Conservation (phyloP, 345 rosid species). For the Populus ilicifolia region DNA sequence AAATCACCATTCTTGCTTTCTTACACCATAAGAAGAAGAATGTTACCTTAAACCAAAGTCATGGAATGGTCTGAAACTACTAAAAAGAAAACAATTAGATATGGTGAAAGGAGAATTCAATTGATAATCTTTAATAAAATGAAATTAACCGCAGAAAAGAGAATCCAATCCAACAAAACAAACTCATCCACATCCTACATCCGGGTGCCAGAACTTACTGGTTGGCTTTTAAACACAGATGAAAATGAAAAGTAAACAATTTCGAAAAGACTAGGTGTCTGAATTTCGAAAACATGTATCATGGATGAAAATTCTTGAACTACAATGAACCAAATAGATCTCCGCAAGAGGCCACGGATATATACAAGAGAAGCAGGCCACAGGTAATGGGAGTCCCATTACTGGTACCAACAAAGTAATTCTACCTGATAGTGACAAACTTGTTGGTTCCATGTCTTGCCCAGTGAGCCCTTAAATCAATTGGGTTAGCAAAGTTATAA, state of each 20-base stretch:
- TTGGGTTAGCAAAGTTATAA: constrained; percentile 63
- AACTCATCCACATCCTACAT: constrained; percentile 41
- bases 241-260: constrained; percentile 28
- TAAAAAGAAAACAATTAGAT: constrained; percentile 3
- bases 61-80: constrained; percentile 4
- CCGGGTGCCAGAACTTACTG: constrained; percentile 19
- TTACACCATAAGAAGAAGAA: neutral
- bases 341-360: constrained; percentile 41
- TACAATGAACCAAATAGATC: constrained; percentile 32
- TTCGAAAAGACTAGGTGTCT: constrained; percentile 19
- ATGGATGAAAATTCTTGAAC: constrained; percentile 35
- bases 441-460: constrained; percentile 99
- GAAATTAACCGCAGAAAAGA: constrained; percentile 10
- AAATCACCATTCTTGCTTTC: neutral
- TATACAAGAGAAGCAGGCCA: constrained; percentile 45
- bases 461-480: constrained; percentile 93
- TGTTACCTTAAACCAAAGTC: neutral
- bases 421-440: constrained; percentile 97
- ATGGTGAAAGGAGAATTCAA: constrained; percentile 7
- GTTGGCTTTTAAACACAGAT: constrained; percentile 33
- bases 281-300: constrained; percentile 32
- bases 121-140: constrained; percentile 22
- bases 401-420: constrained; percentile 9
- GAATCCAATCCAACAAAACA: constrained; percentile 24
- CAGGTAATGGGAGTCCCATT: constrained; percentile 19